Base-by-base conservation (phyloP, 495 filamentous ascomycete genomes). In the Acidomyces sp. region DNA sequence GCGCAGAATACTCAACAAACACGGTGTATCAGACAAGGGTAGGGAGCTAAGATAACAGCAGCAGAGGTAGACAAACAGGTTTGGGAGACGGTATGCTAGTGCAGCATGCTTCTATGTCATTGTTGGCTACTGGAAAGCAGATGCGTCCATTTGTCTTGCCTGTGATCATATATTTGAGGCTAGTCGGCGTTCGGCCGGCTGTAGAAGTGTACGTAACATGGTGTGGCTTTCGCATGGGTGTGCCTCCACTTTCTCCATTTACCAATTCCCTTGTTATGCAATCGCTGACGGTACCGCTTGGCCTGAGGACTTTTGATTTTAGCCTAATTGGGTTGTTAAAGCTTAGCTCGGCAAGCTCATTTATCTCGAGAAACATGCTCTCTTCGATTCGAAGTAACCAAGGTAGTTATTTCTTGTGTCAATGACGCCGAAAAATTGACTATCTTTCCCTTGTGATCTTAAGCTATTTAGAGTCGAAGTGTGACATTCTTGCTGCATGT, bases 121-220 rank as follows among this genome's bases (percentile, higher is more conserved):
- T 6, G 15, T 34, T 34, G 12, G 31, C 9, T 18, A 34, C 16
- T 9, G 20, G 31, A 18, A 6, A 6, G 15, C 31, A 15, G 6
- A 7, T 6, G 31, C 7, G 31, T 18, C 12, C 31, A 12, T 6
- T 34, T 12, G 12, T 12, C 39, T n/a, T 38, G 19, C 41, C 28
- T 50, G 46, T 50, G 45, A 41, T 50, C 45, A 41, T 50, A 50
- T 41, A 50, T 43, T 43, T 34, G 19, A 9, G n/a, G n/a, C 13
- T 18, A 43, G 41, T 23, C 41, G 46, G 46, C 46, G 46, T 50
- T 50, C 23, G 17, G 40, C 39, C 17, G 15, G 32, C 21, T 34
- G 32, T 23, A 28, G 20, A n/a, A 7, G 23, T 50, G 34, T 45
- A 40, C 13, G 34, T 45, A 45, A 26, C 9, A 6, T 6, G n/a